Conservation (phyloP, 768 basidiomycete genomes). For the Chlorophyllum brunneum region DNA sequence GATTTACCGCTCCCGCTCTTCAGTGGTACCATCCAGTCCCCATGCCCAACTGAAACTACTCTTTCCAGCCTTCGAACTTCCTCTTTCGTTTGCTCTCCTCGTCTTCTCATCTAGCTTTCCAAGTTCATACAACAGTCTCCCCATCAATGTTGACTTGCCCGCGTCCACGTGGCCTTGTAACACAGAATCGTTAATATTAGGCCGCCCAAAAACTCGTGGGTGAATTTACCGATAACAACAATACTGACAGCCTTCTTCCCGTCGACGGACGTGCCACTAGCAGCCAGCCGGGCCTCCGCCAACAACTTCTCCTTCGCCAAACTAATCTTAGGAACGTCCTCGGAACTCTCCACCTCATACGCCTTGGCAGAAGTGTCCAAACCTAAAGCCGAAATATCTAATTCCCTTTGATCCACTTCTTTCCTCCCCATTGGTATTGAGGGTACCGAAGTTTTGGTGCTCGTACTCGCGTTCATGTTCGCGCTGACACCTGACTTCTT, state of each 20-base stretch:
- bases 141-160: constrained; percentile 98
- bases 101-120: constrained; percentile 87
- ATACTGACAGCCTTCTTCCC: constrained; percentile 75
- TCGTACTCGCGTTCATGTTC: constrained; percentile 20
- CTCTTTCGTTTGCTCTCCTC: constrained; percentile 79
- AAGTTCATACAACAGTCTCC: constrained; percentile 87
- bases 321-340: constrained; percentile 59
- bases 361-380: constrained; percentile 44
- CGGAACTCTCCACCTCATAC: constrained; percentile 31
- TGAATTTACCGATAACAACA: constrained; percentile 80
- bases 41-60: constrained; percentile 97
- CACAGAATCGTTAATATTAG: neutral
- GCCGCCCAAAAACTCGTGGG: neutral
- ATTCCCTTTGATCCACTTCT: constrained; percentile 46
- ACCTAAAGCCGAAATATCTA: constrained; percentile 77
- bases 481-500: constrained; percentile 37
- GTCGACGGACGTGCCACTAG: constrained; percentile 41
- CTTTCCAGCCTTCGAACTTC: constrained; percentile 87
- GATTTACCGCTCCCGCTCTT: constrained; percentile 89
- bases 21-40: constrained; percentile 89
- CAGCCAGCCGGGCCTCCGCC: constrained; percentile 62
- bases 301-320: constrained; percentile 79
- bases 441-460: constrained; percentile 33
- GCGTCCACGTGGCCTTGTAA: constrained; percentile 92
- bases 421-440: constrained; percentile 38